Conservation (phyloP, 208 protist species). For the Leishmania arabica region DNA sequence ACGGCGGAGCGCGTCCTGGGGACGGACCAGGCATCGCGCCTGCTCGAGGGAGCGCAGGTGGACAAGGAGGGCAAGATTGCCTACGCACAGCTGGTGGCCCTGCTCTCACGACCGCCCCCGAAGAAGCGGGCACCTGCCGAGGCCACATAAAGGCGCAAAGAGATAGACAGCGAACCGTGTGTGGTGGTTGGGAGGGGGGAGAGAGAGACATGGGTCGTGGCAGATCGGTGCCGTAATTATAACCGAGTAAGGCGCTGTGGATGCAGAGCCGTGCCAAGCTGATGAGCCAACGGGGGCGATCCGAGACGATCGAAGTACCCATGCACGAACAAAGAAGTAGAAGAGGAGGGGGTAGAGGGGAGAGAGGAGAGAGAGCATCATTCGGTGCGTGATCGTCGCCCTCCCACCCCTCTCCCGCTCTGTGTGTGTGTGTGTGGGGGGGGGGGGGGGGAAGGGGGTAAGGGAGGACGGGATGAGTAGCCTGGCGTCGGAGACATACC, state of each 20-base stretch:
- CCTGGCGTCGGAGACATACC: not conserved
- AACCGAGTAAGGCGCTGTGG: not conserved
- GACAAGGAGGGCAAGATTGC: slow-evolving; percentile 77
- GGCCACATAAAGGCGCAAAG: not conserved
- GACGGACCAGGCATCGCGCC: slow-evolving; percentile 44
- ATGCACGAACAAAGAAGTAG: not conserved
- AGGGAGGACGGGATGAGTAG: not conserved
- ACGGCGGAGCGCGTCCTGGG: slow-evolving; percentile 66
- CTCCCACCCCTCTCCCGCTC: not conserved
- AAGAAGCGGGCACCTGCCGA: not conserved
- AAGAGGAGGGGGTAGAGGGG: no score
- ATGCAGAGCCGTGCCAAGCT: not conserved
- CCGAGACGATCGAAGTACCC: not conserved
- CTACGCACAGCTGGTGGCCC: slow-evolving; percentile 69
- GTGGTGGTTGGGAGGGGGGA: not conserved
- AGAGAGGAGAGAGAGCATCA: not conserved
- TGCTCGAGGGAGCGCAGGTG: slow-evolving; percentile 63
- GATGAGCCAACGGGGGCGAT: not conserved
- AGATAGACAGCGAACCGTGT: not conserved
- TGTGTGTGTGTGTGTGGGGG: no score
- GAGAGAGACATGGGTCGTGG: not conserved
- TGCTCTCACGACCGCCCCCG: slow-evolving; percentile 65
- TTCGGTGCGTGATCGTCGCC: not conserved
- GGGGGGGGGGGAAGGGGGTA: no score
- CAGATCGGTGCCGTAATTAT: not conserved